These are phyloP conservation scores for Micractinium conductrix DNA, from an alignment of 139 green algal species.

Conservation along the genomic window DNA sequence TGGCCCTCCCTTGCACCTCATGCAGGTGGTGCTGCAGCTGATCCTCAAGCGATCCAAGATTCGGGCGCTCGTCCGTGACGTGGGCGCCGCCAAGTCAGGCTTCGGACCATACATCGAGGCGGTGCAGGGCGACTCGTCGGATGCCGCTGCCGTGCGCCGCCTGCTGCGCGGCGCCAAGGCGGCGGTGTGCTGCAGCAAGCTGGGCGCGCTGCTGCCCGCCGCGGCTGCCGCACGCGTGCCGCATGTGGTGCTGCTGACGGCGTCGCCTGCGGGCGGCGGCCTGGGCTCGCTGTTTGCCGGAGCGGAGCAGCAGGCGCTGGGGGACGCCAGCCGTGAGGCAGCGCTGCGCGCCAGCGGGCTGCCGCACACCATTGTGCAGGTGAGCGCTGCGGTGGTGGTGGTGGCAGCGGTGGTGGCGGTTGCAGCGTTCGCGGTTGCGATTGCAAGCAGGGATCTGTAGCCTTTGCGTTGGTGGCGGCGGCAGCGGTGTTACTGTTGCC, in stretches of 20 bases:
- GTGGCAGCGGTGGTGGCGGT: no score
- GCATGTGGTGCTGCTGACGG: constrained; percentile 43
- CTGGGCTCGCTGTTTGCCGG: neutral
- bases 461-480: no score
- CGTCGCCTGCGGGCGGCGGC: neutral
- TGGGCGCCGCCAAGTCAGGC: neutral
- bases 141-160: constrained; percentile 6
- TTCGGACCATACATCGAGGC: constrained; percentile 50
- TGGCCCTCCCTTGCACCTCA: neutral
- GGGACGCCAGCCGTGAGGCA: constrained; percentile 23
- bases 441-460: no score
- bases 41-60: constrained; percentile 42
- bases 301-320: constrained; percentile 28
- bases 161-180: constrained; percentile 30
- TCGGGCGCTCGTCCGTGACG: constrained; percentile 30
- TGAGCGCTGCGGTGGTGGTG: no score
- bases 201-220: constrained; percentile 19
- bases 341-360: constrained; percentile 27
- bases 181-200: constrained; percentile 33
- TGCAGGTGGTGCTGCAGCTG: constrained; percentile 46
- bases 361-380: constrained; percentile 34
- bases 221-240: constrained; percentile 14
- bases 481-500: no score
- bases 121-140: constrained; percentile 12
- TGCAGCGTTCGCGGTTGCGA: no score